Conservation (phyloP, 768 basidiomycete genomes). For the Suillus discolor region DNA sequence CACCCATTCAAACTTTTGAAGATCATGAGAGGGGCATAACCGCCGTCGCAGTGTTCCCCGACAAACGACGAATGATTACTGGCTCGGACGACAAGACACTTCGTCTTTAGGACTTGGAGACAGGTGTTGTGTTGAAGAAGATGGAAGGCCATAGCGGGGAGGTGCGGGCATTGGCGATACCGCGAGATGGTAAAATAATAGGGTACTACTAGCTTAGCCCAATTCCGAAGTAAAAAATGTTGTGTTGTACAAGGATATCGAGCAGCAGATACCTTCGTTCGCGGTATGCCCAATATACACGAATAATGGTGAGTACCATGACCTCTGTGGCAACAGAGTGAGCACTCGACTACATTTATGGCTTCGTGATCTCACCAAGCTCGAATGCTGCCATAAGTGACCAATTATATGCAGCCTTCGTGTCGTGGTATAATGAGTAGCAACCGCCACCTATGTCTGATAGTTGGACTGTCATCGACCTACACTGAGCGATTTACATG, state of each 20-base stretch:
- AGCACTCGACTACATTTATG: neutral
- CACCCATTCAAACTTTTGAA: too few relatives aligned
- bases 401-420: neutral
- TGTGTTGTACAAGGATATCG: neutral
- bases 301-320: constrained; percentile 1
- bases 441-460: neutral
- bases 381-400: constrained; percentile 1
- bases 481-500: too few relatives aligned
- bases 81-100: too few relatives aligned
- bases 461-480: too few relatives aligned
- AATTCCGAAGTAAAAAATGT: neutral
- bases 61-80: too few relatives aligned
- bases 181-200: too few relatives aligned
- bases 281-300: neutral
- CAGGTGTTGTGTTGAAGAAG: too few relatives aligned
- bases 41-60: too few relatives aligned
- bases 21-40: too few relatives aligned
- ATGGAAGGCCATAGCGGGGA: too few relatives aligned
- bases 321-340: neutral
- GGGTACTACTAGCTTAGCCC: neutral
- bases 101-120: too few relatives aligned
- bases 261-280: neutral
- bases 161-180: too few relatives aligned
- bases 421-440: neutral
- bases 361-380: neutral